Conservation (phyloP, 345 rosid species). For the Noccaea caerulescens region DNA sequence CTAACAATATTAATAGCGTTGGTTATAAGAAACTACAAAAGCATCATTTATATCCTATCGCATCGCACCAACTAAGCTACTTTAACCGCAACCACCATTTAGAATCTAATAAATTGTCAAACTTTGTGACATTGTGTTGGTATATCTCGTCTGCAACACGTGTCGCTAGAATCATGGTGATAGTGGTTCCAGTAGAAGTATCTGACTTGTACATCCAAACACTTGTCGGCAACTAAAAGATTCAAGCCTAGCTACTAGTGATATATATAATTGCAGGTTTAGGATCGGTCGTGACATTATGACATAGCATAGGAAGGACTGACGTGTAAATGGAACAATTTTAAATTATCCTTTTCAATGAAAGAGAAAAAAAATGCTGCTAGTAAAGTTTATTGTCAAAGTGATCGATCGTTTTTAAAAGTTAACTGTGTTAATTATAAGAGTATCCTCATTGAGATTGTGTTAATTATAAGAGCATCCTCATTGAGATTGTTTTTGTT, state of each 20-base stretch:
- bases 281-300: neutral
- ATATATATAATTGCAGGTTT: constrained; percentile 7
- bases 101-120: constrained; percentile 19
- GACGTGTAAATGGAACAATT: too few species aligned
- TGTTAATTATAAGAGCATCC: too few species aligned
- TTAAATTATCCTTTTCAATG: too few species aligned
- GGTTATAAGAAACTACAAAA: neutral
- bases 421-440: too few species aligned
- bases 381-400: too few species aligned
- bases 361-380: too few species aligned
- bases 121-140: constrained; percentile 22
- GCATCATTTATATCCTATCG: constrained; percentile 9
- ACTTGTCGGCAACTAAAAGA: constrained; percentile 21
- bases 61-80: constrained; percentile 15
- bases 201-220: constrained; percentile 17
- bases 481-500: too few species aligned
- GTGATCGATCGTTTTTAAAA: too few species aligned
- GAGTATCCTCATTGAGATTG: too few species aligned
- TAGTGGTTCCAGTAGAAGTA: neutral
- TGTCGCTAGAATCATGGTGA: constrained; percentile 1
- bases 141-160: constrained; percentile 16
- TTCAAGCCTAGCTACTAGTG: neutral
- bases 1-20: neutral
- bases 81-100: constrained; percentile 14
- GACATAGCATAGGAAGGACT: too few species aligned